Percentiles rank a stretch among this genome's conserved stretches.
Evolutionary conservation across 176 grass and related monocot species (phyloP).

Genomic region (Luzula sylvatica): DNA sequence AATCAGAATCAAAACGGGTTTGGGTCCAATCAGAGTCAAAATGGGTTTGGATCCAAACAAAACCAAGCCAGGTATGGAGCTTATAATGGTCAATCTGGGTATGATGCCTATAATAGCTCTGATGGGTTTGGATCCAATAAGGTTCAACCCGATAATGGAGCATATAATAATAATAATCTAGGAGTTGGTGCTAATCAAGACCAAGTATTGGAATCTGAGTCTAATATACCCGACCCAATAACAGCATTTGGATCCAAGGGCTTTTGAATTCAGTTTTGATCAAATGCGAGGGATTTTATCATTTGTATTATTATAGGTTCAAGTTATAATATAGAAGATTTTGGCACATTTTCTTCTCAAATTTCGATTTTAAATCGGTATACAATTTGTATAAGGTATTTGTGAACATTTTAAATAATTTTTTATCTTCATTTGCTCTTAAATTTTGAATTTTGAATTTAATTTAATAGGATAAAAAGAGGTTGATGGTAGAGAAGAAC

Average conservation of each 20-base stretch:
- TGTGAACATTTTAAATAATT: too few relatives aligned
- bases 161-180: background rate
- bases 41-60: background rate
- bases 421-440: too few relatives aligned
- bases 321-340: background rate
- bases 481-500: too few relatives aligned
- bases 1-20: slow-evolving; percentile 17
- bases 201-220: background rate
- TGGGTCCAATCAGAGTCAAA: slow-evolving; percentile 7
- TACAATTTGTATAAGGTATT: background rate
- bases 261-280: background rate
- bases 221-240: background rate
- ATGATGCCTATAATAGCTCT: background rate
- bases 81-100: slow-evolving; percentile 5
- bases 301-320: background rate
- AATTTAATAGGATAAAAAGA: too few relatives aligned
- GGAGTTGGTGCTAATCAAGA: slow-evolving; percentile 8
- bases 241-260: background rate
- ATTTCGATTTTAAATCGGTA: background rate
- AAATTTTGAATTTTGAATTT: too few relatives aligned
- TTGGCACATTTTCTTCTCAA: background rate
- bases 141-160: background rate
- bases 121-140: background rate
- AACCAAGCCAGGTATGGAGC: slow-evolving; percentile 1
- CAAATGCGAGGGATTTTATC: background rate